Percentiles rank a stretch among this genome's conserved stretches.
phyloP scores from a whole-genome alignment of 1,284 basidiomycete genomes.

The Ustilago bromivora region DNA sequence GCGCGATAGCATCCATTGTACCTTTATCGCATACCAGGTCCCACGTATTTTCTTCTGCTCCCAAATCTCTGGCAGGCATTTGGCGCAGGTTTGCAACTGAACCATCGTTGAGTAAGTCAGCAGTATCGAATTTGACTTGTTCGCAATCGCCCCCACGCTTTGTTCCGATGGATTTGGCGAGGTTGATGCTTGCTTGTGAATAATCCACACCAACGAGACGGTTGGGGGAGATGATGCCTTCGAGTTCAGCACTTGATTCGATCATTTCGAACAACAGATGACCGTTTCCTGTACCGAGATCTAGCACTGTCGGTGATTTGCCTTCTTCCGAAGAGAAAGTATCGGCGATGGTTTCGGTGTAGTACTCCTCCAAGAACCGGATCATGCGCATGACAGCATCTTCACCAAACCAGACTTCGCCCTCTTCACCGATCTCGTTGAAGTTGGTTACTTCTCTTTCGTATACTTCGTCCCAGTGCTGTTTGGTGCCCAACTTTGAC shows the following conservation, averaged over 20 bases:
- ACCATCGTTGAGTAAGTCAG: conserved; percentile 64
- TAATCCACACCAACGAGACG: conserved; percentile 84
- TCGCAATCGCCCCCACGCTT: conserved; percentile 50
- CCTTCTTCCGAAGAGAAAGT: conserved; percentile 6
- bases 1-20: conserved; percentile 83
- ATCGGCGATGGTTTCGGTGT: conserved; percentile 25
- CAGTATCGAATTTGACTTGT: conserved; percentile 62
- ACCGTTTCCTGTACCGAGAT: conserved; percentile 86
- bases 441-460: conserved; percentile 79
- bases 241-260: conserved; percentile 65
- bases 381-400: conserved; percentile 85
- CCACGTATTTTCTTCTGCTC: conserved; percentile 43
- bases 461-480: conserved; percentile 68
- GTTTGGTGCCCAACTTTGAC: conserved; percentile 80
- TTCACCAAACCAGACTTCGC: conserved; percentile 89
- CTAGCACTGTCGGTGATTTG: conserved; percentile 44
- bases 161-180: conserved; percentile 59
- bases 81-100: conserved; percentile 17
- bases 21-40: conserved; percentile 71
- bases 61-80: conserved; percentile 5
- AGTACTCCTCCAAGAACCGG: conserved; percentile 45
- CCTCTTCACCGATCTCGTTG: conserved; percentile 84
- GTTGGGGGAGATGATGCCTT: conserved; percentile 76
- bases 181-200: conserved; percentile 78
- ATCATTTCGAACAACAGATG: conserved; percentile 79